These are phyloP conservation scores for Ulota crispa DNA, from an alignment of 225 moss, liverwort and hornwort genomes.

Conservation along the genomic window DNA sequence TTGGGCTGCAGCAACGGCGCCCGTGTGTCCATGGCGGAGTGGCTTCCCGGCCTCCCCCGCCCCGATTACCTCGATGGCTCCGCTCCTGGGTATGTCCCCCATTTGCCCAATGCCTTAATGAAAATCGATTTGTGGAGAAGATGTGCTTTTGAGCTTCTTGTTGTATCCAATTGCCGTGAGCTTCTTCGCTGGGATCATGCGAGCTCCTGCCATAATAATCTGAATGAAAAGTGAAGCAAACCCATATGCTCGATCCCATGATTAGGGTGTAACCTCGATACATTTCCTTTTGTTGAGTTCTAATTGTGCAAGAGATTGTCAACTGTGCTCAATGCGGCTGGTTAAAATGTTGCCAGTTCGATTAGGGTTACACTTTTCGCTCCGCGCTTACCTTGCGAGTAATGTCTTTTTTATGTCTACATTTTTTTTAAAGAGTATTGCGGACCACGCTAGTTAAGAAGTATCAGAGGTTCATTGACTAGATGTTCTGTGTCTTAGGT, in stretches of 20 bases:
- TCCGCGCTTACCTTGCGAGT: neutral
- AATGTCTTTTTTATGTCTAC: too few species aligned
- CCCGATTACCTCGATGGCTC: slow-evolving; percentile 85
- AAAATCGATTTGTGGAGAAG: too few species aligned
- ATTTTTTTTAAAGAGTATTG: too few species aligned
- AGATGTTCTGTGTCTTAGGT: neutral
- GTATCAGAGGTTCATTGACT: neutral
- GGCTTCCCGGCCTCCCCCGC: slow-evolving; percentile 87
- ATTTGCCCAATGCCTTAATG: too few species aligned
- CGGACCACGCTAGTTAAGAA: too few species aligned
- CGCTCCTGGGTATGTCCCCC: slow-evolving; percentile 52
- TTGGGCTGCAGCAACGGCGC: slow-evolving; percentile 67
- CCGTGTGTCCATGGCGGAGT: slow-evolving; percentile 80
- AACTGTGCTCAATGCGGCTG: neutral
- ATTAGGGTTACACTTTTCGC: neutral
- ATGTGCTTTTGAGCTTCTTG: neutral
- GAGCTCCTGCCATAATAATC: neutral
- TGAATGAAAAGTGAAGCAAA: neutral
- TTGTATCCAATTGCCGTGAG: neutral
- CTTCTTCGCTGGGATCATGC: neutral
- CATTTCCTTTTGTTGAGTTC: neutral
- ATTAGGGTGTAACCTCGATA: neutral
- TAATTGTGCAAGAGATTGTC: neutral
- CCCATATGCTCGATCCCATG: too few species aligned
- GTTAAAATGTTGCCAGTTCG: neutral